These are phyloP conservation scores for Beauveria brongniartii DNA, from an alignment of 2,329 filamentous ascomycete species.

Conservation along the genomic window DNA sequence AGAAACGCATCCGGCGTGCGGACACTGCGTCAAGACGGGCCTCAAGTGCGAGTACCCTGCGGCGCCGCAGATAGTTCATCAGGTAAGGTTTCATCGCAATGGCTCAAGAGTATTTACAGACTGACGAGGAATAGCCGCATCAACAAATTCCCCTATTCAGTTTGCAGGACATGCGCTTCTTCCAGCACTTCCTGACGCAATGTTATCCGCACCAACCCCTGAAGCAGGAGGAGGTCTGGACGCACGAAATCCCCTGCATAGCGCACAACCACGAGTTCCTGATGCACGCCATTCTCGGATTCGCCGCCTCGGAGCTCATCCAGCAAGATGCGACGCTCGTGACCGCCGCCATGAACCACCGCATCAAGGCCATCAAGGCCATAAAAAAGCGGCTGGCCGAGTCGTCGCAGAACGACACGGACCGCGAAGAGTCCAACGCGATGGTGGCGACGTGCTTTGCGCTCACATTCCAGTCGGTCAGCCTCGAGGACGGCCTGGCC, in stretches of 20 bases:
- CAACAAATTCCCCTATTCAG: constrained; percentile 51
- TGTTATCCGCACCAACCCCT: constrained; percentile 58
- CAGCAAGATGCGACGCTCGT: constrained; percentile 41
- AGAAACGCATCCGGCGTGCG: constrained; percentile 55
- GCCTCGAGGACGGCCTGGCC: constrained; percentile 48
- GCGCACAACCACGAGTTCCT: constrained; percentile 60
- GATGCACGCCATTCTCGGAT: constrained; percentile 62
- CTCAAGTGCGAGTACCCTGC: constrained; percentile 56
- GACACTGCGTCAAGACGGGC: constrained; percentile 54
- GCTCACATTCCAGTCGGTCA: constrained; percentile 50
- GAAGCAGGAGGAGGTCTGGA: constrained; percentile 59
- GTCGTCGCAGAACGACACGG: constrained; percentile 30
- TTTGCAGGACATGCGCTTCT: constrained; percentile 58
- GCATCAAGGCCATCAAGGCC: constrained; percentile 55
- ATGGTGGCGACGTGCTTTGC: constrained; percentile 52
- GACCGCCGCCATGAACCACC: constrained; percentile 53
- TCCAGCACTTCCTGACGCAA: constrained; percentile 56
- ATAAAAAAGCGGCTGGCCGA: constrained; percentile 47
- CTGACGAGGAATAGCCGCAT: constrained; percentile 34
- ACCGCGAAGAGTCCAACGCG: constrained; percentile 48
- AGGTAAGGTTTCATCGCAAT: constrained; percentile 26
- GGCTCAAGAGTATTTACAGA: background rate
- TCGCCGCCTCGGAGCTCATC: constrained; percentile 58
- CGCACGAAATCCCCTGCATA: constrained; percentile 57
- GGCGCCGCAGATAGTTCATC: constrained; percentile 40